Conservation (phyloP, 2,329 filamentous ascomycete species). For the Apiospora sp. region DNA sequence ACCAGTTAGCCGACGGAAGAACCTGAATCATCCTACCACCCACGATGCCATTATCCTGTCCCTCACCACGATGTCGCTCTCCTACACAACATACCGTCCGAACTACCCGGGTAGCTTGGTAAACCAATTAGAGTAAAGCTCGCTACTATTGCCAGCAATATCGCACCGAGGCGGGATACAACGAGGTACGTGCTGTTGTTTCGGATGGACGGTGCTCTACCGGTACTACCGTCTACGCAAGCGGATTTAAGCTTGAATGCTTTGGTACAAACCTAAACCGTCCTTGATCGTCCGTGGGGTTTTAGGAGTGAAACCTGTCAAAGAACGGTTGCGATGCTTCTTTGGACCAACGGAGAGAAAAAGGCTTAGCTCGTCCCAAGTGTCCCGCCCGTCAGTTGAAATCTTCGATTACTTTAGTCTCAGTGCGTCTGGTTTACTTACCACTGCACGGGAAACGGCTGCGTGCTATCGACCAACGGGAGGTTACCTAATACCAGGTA, state of each 20-base stretch:
- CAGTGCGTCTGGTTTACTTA: neutral
- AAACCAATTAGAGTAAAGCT: neutral
- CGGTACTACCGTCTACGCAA: neutral
- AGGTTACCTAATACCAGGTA: neutral
- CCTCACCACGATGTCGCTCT: neutral
- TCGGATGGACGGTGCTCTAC: neutral
- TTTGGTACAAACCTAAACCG: conserved; percentile 7
- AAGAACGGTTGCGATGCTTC: neutral
- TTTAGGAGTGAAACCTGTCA: conserved; percentile 22
- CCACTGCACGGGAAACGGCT: neutral
- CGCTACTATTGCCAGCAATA: neutral
- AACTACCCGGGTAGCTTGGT: neutral
- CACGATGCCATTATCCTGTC: neutral
- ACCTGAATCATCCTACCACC: neutral
- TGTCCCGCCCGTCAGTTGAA: neutral
- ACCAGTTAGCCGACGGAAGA: neutral
- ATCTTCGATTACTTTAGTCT: neutral
- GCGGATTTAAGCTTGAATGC: conserved; percentile 10
- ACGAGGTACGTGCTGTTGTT: conserved; percentile 15
- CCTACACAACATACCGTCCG: neutral
- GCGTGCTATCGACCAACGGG: neutral
- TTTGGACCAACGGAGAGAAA: neutral
- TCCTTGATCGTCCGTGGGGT: conserved; percentile 8
- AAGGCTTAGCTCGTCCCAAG: conserved; percentile 11
- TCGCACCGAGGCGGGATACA: neutral